These are phyloP conservation scores for Adansonia madagascariensis DNA, from an alignment of 441 rosid species.

Conservation along the genomic window DNA sequence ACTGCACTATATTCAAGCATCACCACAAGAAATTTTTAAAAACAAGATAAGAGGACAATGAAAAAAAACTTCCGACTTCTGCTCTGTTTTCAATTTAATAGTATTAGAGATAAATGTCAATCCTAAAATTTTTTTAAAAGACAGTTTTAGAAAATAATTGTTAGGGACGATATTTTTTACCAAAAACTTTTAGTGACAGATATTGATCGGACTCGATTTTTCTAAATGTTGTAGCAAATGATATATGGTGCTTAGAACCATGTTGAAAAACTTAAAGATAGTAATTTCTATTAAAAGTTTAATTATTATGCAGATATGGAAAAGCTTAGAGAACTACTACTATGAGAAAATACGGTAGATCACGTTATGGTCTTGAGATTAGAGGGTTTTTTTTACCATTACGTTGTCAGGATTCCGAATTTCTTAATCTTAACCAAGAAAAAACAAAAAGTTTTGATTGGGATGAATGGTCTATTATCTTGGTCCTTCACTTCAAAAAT, in stretches of 20 bases:
- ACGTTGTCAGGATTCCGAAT: not conserved
- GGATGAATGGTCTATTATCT: not conserved
- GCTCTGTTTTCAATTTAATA: no score
- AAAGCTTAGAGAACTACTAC: not conserved
- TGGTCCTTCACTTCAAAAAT: not conserved
- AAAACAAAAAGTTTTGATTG: not conserved
- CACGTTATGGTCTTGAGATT: not conserved
- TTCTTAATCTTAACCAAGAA: not conserved
- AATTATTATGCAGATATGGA: not conserved
- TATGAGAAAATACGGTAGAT: no score
- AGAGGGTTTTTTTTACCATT: not conserved
- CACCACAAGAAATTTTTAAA: no score
- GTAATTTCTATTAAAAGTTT: not conserved
- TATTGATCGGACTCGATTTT: no score
- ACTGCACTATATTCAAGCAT: not conserved
- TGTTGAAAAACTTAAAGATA: not conserved
- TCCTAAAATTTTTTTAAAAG: no score
- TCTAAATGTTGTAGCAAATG: not conserved
- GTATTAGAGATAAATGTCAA: no score
- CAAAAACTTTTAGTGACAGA: no score
- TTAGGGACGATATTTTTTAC: no score
- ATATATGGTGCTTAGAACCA: not conserved
- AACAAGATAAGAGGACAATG: no score
- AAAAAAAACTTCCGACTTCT: no score
- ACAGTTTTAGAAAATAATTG: no score